These are phyloP conservation scores for Talaromyces funiculosus DNA, from an alignment of 2,329 filamentous ascomycete genomes.

Conservation along the genomic window DNA sequence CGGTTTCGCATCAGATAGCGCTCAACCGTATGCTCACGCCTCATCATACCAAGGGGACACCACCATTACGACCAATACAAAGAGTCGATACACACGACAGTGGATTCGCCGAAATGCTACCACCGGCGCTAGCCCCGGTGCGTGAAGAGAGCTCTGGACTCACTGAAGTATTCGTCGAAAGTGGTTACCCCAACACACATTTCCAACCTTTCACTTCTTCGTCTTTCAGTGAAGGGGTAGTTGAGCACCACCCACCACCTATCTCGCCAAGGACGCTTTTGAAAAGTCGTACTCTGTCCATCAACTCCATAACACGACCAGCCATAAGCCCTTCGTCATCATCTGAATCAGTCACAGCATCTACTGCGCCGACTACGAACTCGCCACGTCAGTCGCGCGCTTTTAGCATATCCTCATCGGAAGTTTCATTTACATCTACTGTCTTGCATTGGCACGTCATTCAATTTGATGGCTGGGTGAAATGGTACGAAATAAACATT, in stretches of 20 bases:
- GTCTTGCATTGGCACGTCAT: background rate
- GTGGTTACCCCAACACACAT: background rate
- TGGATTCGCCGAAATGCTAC: conserved; percentile 6
- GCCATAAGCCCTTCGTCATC: background rate
- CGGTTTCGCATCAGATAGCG: conserved; percentile 1
- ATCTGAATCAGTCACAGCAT: background rate
- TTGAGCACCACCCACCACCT: background rate
- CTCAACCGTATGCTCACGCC: conserved; percentile 9
- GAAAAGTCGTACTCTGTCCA: conserved; percentile 1
- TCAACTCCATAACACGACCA: background rate
- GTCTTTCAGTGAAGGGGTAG: background rate
- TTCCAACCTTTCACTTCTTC: too few relatives aligned
- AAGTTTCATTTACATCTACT: background rate
- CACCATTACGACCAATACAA: conserved; percentile 1
- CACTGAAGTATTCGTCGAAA: background rate
- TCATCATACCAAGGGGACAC: background rate
- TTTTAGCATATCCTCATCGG: conserved; percentile 2
- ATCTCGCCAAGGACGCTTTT: background rate
- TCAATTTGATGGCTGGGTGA: conserved; percentile 5
- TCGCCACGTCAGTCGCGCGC: background rate
- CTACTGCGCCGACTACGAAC: background rate
- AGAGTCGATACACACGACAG: conserved; percentile 9
- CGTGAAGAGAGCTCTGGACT: conserved; percentile 4
- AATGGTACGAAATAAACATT: conserved; percentile 1
- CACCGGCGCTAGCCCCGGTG: background rate